Evolutionary conservation across 371 early-diverging fungal genomes (phyloP), one percentile per base, ranked within the genome.

Genomic region (Haplosporangium sp.): DNA sequence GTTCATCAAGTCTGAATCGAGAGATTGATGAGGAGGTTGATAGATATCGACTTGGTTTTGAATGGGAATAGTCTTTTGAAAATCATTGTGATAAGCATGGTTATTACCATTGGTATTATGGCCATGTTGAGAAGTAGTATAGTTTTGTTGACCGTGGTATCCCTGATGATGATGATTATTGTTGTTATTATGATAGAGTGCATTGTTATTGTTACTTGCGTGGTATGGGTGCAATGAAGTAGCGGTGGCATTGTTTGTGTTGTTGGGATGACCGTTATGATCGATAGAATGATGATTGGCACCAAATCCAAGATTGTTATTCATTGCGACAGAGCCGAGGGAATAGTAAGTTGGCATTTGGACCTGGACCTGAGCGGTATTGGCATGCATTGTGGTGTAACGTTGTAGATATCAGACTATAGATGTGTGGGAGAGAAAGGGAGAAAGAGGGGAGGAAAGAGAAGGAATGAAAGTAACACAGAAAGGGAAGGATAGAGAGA

Each of bases 291-390:
- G 57, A 35, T 27, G 35, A 10, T 58, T 62, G 4, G 65, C 69
- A 47, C 65, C 60, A 63, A 67, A 63, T 17, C 68, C 67, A 17
- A 76, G 62, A 35, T 68, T 56, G 11, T 52, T 44, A 60, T 52
- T 63, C 71, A 76, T 70, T 59, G 77, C 77, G 6, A 76, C 77
- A n/a, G 71, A 60, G 40, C 77, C 68, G 61, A 76, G 77, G 19
- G 76, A 61, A 40, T 76, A 76, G 48, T 72, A 72, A 58, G 73
- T 63, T 39, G 68, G 72, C 48, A 76, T 71, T n/a, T 73, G 73
- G 42, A 78, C 78, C 64, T 78, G 78, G 40, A 78, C 73, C 59
- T 78, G 78, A 13, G 73, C 66, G 37, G 69, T 77, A 72, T 77
- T 77, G 47, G 77, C 68, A 62, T 77, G 77, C 77, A 77, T 20